phyloP scores from a whole-genome alignment of 345 rosid species.

The Eucalyptus pauciflora region DNA sequence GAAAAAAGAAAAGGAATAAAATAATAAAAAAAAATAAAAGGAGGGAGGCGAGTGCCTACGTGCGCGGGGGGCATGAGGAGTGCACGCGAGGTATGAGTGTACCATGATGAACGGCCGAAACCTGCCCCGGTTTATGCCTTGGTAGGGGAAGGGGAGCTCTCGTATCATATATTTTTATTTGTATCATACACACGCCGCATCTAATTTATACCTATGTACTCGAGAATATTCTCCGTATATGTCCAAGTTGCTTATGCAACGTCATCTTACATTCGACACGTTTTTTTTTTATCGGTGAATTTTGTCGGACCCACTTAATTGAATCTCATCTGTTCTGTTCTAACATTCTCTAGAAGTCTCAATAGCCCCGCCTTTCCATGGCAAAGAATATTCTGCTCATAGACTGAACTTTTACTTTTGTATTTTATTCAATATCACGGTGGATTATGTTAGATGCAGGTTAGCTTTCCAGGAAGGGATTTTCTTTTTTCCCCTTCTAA shows the following conservation, averaged over 20 bases:
- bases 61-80: slow-evolving; percentile 23
- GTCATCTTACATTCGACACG: fast-evolving
- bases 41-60: slow-evolving; percentile 11
- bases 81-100: slow-evolving; percentile 48
- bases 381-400: neutral
- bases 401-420: neutral
- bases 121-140: neutral
- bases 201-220: neutral
- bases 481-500: neutral
- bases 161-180: too few species aligned
- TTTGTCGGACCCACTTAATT: fast-evolving
- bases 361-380: neutral
- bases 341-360: neutral
- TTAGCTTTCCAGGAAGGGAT: neutral
- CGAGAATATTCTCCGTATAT: neutral
- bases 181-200: neutral
- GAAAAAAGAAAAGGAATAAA: neutral
- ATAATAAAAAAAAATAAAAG: neutral
- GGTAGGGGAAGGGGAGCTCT: slow-evolving; percentile 6
- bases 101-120: slow-evolving; percentile 29
- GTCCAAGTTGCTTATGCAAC: too few species aligned
- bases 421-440: neutral
- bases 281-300: neutral
- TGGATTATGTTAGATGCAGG: neutral
- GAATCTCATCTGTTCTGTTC: neutral